These are phyloP conservation scores for Picocystis sp. DNA, from an alignment of 163 green algal species.

Conservation along the genomic window DNA sequence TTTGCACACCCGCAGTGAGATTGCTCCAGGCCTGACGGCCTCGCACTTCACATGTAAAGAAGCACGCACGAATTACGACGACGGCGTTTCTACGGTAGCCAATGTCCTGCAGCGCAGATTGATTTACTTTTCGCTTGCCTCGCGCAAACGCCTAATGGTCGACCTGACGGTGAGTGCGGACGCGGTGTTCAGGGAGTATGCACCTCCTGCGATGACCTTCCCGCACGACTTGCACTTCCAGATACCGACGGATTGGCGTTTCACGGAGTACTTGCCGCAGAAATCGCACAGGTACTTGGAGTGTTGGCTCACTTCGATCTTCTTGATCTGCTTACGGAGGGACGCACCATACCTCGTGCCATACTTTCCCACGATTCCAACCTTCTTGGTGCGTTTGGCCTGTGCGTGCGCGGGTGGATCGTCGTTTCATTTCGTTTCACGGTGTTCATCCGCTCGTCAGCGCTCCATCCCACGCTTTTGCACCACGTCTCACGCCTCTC, in stretches of 20 bases:
- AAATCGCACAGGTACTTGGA: slow-evolving; percentile 98
- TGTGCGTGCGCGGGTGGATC: not conserved
- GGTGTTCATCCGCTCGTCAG: too few species aligned
- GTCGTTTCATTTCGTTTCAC: too few species aligned
- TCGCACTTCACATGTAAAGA: too few species aligned
- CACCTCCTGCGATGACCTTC: slow-evolving; percentile 82
- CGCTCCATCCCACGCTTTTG: too few species aligned
- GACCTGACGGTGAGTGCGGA: slow-evolving; percentile 82
- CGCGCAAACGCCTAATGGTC: slow-evolving; percentile 89
- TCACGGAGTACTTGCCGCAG: slow-evolving; percentile 94
- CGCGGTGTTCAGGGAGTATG: slow-evolving; percentile 77
- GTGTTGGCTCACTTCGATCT: slow-evolving; percentile 99
- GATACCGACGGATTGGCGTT: slow-evolving; percentile 85
- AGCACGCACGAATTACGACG: too few species aligned
- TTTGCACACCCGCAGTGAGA: too few species aligned
- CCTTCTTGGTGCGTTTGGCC: slow-evolving; percentile 98
- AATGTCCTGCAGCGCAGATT: too few species aligned
- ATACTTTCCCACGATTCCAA: slow-evolving; percentile 98
- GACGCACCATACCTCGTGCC: slow-evolving; percentile 93
- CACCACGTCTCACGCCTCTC: too few species aligned
- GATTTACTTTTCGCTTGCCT: slow-evolving; percentile 66
- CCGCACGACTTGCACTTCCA: slow-evolving; percentile 94
- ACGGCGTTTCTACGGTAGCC: too few species aligned
- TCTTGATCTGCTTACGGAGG: slow-evolving; percentile 99
- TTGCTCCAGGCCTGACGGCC: too few species aligned